Percentiles rank a stretch among this genome's conserved stretches.
These are phyloP conservation scores for Leucoagaricus sp. DNA, from an alignment of 1,284 basidiomycete genomes.

Conservation along the genomic window DNA sequence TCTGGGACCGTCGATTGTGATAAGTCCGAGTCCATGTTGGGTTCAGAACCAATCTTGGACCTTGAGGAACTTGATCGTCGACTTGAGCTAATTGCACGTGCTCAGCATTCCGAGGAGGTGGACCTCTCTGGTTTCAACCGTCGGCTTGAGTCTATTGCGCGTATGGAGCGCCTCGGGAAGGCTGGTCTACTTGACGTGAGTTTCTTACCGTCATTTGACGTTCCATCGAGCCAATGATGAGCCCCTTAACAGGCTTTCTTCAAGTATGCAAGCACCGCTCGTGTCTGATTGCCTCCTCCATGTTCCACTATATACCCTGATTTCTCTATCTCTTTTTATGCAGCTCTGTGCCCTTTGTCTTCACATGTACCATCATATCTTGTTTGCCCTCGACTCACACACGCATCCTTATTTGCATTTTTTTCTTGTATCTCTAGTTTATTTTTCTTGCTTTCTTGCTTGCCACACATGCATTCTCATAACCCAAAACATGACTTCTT, in stretches of 20 bases:
- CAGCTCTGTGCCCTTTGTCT: not conserved
- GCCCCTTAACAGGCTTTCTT: not conserved
- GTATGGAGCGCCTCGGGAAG: conserved; percentile 3
- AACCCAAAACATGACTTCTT: not conserved
- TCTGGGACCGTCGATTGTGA: not conserved
- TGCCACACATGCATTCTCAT: not conserved
- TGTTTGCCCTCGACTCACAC: not conserved
- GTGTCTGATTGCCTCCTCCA: not conserved
- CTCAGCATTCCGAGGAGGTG: not conserved
- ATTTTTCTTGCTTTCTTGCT: not conserved
- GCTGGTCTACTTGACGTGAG: conserved; percentile 4
- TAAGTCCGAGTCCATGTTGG: not conserved
- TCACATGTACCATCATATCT: not conserved
- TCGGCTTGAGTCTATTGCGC: conserved; percentile 8
- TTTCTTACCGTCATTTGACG: not conserved
- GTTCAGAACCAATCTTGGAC: not conserved
- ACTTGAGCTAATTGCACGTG: conserved; percentile 5
- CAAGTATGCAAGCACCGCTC: not conserved
- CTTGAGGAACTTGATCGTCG: conserved; percentile 9
- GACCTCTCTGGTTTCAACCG: not conserved
- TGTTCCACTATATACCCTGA: not conserved
- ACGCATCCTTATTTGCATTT: not conserved
- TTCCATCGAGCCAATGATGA: not conserved
- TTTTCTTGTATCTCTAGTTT: not conserved
- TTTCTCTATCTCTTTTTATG: not conserved